These are phyloP conservation scores for Fusarium abutilonis DNA, from an alignment of 2,329 filamentous ascomycete species.

Conservation along the genomic window DNA sequence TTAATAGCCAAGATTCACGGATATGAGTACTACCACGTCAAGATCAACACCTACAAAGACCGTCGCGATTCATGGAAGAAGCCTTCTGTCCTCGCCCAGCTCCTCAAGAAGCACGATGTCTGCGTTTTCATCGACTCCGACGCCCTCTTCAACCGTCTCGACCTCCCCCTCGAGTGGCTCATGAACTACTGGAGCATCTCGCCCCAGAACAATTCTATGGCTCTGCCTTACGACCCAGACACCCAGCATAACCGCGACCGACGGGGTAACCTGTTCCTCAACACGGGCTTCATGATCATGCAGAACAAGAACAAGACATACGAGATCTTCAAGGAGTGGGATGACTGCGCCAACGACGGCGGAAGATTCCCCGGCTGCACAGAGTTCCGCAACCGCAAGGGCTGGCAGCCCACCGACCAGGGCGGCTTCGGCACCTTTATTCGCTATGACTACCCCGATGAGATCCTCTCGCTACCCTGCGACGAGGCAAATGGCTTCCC, in stretches of 20 bases:
- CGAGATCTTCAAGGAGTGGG: slow-evolving; percentile 61
- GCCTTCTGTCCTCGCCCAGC: slow-evolving; percentile 54
- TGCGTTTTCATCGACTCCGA: slow-evolving; percentile 58
- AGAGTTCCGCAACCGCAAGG: slow-evolving; percentile 50
- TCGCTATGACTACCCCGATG: slow-evolving; percentile 54
- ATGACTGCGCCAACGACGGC: slow-evolving; percentile 53
- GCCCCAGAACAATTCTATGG: slow-evolving; percentile 53
- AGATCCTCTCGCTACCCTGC: slow-evolving; percentile 54
- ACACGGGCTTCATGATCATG: slow-evolving; percentile 65
- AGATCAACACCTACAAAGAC: slow-evolving; percentile 49
- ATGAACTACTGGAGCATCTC: slow-evolving; percentile 58
- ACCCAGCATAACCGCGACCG: slow-evolving; percentile 53
- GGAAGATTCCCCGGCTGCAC: slow-evolving; percentile 52
- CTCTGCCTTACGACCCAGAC: slow-evolving; percentile 55
- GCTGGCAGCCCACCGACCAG: slow-evolving; percentile 54
- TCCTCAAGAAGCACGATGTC: slow-evolving; percentile 55
- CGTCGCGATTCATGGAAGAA: slow-evolving; percentile 59
- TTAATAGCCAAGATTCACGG: slow-evolving; percentile 55
- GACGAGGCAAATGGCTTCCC: slow-evolving; percentile 57
- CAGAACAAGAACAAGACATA: slow-evolving; percentile 60
- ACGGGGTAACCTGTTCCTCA: slow-evolving; percentile 56
- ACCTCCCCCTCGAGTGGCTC: slow-evolving; percentile 59
- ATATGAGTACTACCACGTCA: slow-evolving; percentile 59
- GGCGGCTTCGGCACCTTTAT: slow-evolving; percentile 57
- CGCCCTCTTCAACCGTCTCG: slow-evolving; percentile 55